A percentile compares a stretch with the other conserved stretches of the same genome.
phyloP scores from a whole-genome alignment of 148 eudicot genomes.

The Suaeda aralocaspica region DNA sequence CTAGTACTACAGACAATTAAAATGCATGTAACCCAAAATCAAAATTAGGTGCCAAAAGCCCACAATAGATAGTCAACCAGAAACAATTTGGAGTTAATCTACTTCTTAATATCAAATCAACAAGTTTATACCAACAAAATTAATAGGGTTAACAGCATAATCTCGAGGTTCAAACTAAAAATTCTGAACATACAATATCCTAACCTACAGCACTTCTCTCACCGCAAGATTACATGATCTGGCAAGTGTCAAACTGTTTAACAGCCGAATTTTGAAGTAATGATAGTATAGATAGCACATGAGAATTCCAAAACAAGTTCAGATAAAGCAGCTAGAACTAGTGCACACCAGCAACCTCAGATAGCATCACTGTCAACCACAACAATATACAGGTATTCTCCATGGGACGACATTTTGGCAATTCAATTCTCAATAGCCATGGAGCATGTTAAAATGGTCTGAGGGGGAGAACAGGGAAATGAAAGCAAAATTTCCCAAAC shows the following conservation, averaged over 20 bases:
- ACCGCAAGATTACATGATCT: constrained; percentile 11
- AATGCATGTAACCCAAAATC: no score
- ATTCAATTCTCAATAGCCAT: constrained; percentile 15
- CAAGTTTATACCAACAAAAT: no score
- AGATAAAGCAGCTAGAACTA: constrained; percentile 11
- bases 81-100: no score
- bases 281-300: no score
- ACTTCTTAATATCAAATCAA: no score
- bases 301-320: background rate
- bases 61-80: no score
- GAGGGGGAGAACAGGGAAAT: constrained; percentile 23
- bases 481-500: constrained; percentile 28
- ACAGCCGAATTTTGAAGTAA: background rate
- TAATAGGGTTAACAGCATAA: background rate
- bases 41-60: no score
- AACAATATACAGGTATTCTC: constrained; percentile 11
- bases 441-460: background rate
- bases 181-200: constrained; percentile 9
- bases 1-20: no score
- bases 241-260: constrained; percentile 1
- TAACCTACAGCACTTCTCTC: constrained; percentile 16
- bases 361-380: constrained; percentile 14
- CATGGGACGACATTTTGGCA: constrained; percentile 11
- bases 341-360: constrained; percentile 18
- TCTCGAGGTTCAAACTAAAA: background rate